These are phyloP conservation scores for Leishmania turanica DNA, from an alignment of 208 protist species.

Conservation along the genomic window DNA sequence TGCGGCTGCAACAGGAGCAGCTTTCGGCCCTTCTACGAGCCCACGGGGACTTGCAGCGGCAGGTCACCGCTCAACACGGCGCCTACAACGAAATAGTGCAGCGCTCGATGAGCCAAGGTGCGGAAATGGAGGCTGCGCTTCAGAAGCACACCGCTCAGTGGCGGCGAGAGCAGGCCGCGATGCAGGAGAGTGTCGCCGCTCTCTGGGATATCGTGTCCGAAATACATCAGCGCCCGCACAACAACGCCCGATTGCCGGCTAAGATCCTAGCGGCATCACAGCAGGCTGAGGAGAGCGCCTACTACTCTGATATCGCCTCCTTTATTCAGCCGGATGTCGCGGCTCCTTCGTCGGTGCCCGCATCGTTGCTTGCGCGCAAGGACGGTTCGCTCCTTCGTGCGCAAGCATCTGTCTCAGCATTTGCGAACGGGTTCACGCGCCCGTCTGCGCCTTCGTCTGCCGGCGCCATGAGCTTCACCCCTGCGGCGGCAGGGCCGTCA, in stretches of 20 bases:
- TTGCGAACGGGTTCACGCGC: not conserved
- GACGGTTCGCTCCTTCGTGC: not conserved
- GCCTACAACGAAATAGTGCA: conserved; percentile 13
- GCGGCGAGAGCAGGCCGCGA: conserved; percentile 9
- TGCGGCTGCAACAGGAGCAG: conserved; percentile 26
- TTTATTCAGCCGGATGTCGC: conserved; percentile 16
- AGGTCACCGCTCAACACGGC: conserved; percentile 22
- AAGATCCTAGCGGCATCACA: not conserved
- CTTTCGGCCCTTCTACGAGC: conserved; percentile 21
- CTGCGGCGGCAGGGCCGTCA: not conserved
- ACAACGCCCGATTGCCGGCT: no score
- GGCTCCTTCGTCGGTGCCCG: not conserved
- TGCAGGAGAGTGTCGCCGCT: conserved; percentile 12
- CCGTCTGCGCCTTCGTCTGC: not conserved
- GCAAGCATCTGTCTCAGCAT: not conserved
- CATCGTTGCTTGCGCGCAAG: conserved; percentile 2
- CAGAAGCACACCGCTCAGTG: conserved; percentile 12
- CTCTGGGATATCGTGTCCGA: conserved; percentile 20
- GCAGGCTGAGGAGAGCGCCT: conserved; percentile 18
- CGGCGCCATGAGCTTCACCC: no score
- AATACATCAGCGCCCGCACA: not conserved
- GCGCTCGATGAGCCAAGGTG: conserved; percentile 4
- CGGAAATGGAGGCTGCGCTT: conserved; percentile 11
- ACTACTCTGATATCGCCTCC: conserved; percentile 37
- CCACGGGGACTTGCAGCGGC: conserved; percentile 17